phyloP scores from a whole-genome alignment of 495 filamentous ascomycete genomes.

The Talaromyces trachyspermus region DNA sequence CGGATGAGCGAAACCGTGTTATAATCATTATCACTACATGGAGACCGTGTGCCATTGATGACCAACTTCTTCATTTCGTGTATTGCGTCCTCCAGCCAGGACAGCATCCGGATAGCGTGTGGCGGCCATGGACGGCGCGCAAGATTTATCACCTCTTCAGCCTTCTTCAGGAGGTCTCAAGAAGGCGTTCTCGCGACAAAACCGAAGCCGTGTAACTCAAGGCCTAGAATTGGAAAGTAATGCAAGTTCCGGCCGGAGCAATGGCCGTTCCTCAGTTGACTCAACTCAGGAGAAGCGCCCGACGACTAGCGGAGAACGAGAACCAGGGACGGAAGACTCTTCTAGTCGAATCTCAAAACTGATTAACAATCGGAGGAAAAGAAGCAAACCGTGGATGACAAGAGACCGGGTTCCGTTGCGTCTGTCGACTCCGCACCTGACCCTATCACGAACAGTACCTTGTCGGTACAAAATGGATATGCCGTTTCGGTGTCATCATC shows the following conservation, averaged over 20 bases:
- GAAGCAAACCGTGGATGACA: slow-evolving; percentile 32
- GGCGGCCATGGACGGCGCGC: slow-evolving; percentile 6
- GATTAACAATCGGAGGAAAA: slow-evolving; percentile 43
- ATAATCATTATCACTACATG: too few species aligned
- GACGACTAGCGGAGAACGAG: slow-evolving; percentile 25
- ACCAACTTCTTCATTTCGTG: not conserved
- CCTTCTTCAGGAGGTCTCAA: slow-evolving; percentile 1
- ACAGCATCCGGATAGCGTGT: not conserved
- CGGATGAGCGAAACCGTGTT: too few species aligned
- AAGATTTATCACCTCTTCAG: slow-evolving; percentile 1
- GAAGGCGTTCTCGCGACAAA: slow-evolving; percentile 8
- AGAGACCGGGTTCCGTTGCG: slow-evolving; percentile 17
- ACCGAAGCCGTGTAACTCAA: slow-evolving; percentile 23
- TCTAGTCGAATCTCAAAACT: slow-evolving; percentile 47
- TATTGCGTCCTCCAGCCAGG: not conserved
- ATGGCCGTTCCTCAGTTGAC: slow-evolving; percentile 37
- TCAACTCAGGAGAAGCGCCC: slow-evolving; percentile 31
- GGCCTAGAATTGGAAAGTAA: slow-evolving; percentile 30
- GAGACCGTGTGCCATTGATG: not conserved
- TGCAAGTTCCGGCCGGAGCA: slow-evolving; percentile 29
- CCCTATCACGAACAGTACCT: slow-evolving; percentile 19
- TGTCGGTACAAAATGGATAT: not conserved
- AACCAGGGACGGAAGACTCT: slow-evolving; percentile 12
- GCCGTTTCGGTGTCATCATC: slow-evolving; percentile 23
- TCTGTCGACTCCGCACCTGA: slow-evolving; percentile 5